A percentile compares a stretch with the other conserved stretches of the same genome.
Evolutionary conservation across 1,284 basidiomycete species (phyloP).

Genomic region (Austroboletus rostrupii): DNA sequence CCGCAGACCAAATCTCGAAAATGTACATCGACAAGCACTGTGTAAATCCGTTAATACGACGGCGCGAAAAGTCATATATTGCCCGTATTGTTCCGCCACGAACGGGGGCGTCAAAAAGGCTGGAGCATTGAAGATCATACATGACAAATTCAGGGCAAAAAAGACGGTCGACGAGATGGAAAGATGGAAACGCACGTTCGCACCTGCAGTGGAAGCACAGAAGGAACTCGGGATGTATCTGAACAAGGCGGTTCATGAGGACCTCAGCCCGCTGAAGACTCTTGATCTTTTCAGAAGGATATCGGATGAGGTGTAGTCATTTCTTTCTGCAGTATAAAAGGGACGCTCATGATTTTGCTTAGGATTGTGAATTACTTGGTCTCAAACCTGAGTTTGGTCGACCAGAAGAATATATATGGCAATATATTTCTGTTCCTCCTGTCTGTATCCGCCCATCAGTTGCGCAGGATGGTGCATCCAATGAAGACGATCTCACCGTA

Average conservation of each 20-base stretch:
- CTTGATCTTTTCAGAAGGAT: conserved; percentile 92
- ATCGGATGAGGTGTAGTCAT: conserved; percentile 73
- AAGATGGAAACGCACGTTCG: conserved; percentile 84
- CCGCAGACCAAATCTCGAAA: conserved; percentile 87
- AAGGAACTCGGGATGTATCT: conserved; percentile 85
- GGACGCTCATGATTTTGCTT: background rate
- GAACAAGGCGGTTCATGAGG: conserved; percentile 87
- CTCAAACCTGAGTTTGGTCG: conserved; percentile 86
- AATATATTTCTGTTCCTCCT: conserved; percentile 97
- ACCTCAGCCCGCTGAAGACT: conserved; percentile 92
- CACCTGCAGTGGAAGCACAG: conserved; percentile 79
- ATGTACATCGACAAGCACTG: conserved; percentile 83
- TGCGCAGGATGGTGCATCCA: conserved; percentile 93
- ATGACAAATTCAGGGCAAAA: conserved; percentile 96
- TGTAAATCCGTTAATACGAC: conserved; percentile 87
- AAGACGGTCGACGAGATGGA: conserved; percentile 90
- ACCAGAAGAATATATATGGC: conserved; percentile 99
- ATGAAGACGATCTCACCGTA: conserved; percentile 97
- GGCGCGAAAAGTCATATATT: conserved; percentile 90
- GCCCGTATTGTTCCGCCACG: conserved; percentile 88
- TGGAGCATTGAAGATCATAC: conserved; percentile 92
- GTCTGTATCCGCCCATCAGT: conserved; percentile 98
- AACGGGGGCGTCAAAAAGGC: conserved; percentile 98
- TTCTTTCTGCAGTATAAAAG: background rate
- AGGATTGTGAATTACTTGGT: conserved; percentile 95